Conservation (phyloP, 306 rosid species). For the Hylodesmum podocarpum region DNA sequence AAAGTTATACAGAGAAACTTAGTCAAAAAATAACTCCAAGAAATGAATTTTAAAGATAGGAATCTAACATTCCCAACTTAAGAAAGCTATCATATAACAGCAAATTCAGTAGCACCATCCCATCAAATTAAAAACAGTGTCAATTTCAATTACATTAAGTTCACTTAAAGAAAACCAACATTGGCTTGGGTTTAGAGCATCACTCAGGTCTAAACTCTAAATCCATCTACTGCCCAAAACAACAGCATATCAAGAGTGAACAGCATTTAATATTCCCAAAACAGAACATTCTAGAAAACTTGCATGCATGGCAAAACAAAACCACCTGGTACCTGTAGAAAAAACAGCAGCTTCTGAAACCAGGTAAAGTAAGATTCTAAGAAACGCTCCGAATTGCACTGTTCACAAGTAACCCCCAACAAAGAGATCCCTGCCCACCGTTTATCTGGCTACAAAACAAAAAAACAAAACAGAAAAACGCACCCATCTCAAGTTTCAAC, state of each 20-base stretch:
- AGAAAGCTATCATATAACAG: too few relatives aligned
- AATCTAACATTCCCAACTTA: too few relatives aligned
- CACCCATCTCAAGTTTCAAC: constrained; percentile 32
- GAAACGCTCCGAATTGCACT: constrained; percentile 73
- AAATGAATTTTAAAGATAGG: too few relatives aligned
- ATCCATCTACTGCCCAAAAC: not conserved
- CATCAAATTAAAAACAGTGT: not conserved
- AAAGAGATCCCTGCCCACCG: constrained; percentile 86
- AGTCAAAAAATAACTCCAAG: too few relatives aligned
- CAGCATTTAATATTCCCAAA: not conserved
- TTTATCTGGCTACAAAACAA: constrained; percentile 84
- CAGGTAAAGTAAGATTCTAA: constrained; percentile 63
- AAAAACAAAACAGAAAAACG: too few relatives aligned
- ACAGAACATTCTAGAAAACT: not conserved
- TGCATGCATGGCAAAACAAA: not conserved
- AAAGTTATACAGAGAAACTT: too few relatives aligned
- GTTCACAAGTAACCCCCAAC: constrained; percentile 80
- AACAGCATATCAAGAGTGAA: not conserved
- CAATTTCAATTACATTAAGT: not conserved
- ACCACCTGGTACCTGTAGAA: constrained; percentile 59
- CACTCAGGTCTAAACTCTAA: not conserved
- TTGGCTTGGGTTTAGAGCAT: not conserved
- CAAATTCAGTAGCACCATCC: not conserved
- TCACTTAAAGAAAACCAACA: not conserved
- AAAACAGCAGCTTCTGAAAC: constrained; percentile 61